Evolutionary conservation across 495 filamentous ascomycete genomes (phyloP).

Genomic region (Hyaloscypha variabilis): DNA sequence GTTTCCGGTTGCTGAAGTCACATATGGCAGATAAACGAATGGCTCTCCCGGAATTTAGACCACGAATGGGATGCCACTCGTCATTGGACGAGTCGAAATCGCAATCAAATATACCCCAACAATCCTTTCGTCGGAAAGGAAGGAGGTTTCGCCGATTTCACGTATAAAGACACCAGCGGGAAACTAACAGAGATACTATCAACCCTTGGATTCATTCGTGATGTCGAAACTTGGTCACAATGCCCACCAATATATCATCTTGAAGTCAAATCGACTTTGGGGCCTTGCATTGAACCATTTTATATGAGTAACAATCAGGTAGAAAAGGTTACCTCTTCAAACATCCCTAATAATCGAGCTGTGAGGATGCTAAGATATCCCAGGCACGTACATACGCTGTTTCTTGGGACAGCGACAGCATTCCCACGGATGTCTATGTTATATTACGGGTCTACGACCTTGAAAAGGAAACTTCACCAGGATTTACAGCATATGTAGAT

Average conservation of each 20-base stretch:
- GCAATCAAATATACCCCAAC: conserved; percentile 12
- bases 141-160: conserved; percentile 14
- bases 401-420: conserved; percentile 1
- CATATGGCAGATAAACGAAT: conserved; percentile 10
- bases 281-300: conserved; percentile 38
- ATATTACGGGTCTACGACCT: conserved; percentile 12
- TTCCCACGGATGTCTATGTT: conserved; percentile 14
- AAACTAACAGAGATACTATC: conserved; percentile 9
- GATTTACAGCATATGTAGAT: conserved; percentile 17
- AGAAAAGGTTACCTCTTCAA: conserved; percentile 30
- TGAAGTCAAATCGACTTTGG: conserved; percentile 49
- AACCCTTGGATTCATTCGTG: conserved; percentile 6
- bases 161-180: conserved; percentile 16
- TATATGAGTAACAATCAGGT: conserved; percentile 47
- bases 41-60: conserved; percentile 10
- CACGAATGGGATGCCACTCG: conserved; percentile 11
- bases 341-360: not conserved
- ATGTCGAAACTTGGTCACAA: conserved; percentile 2
- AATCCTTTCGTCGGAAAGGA: conserved; percentile 7
- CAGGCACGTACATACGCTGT: not conserved
- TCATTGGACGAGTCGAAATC: conserved; percentile 21
- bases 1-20: not conserved
- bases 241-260: conserved; percentile 40
- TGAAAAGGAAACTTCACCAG: conserved; percentile 3
- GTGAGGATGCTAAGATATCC: not conserved